phyloP scores from a whole-genome alignment of 75 land plant species.

The Chamaecyparis obtusa region DNA sequence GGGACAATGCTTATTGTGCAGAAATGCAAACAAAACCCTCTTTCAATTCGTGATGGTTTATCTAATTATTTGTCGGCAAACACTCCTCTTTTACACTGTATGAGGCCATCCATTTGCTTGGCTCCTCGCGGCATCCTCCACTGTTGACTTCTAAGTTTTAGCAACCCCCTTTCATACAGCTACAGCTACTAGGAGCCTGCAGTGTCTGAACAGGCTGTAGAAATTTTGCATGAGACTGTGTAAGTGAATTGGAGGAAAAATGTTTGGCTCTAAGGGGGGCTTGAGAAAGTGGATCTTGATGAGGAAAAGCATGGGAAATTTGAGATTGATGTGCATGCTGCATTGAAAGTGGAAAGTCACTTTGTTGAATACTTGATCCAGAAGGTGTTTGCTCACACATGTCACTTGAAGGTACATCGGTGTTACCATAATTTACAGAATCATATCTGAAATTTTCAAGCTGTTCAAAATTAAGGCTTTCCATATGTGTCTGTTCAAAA shows the following conservation, averaged over 20 bases:
- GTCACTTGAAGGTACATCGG: neutral
- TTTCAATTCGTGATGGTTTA: no score
- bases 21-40: no score
- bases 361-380: neutral
- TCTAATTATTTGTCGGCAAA: no score
- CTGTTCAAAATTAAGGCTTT: neutral
- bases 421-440: neutral
- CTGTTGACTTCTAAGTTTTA: no score
- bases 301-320: neutral
- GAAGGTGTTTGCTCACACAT: neutral
- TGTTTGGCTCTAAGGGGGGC: neutral
- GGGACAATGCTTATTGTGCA: no score
- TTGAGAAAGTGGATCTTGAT: neutral
- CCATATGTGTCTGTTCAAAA: slow-evolving; percentile 1
- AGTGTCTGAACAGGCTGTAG: neutral
- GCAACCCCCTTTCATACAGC: no score
- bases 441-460: neutral
- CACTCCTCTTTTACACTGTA: no score
- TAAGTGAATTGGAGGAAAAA: neutral
- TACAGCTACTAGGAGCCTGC: neutral
- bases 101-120: no score
- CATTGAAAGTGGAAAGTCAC: neutral
- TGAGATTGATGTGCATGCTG: neutral
- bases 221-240: neutral
- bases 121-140: no score